Percentiles rank a stretch among this genome's conserved stretches.
Conservation (phyloP, 2,329 filamentous ascomycete genomes). For the Bretziella fagacearum region DNA sequence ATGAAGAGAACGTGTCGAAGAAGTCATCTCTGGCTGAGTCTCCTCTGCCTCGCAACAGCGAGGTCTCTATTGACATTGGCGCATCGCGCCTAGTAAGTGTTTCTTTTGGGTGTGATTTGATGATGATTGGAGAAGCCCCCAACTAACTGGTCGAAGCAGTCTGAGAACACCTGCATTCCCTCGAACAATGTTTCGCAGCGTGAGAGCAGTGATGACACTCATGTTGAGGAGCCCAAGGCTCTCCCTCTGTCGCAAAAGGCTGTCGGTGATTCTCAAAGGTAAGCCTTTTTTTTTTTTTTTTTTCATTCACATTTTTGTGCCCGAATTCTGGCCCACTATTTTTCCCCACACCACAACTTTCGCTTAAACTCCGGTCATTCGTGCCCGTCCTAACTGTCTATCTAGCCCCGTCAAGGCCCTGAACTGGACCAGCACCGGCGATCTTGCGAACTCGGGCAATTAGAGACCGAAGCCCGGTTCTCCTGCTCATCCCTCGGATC, state of each 20-base stretch:
- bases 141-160: not conserved
- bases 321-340: too few species aligned
- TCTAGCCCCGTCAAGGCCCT: slow-evolving; percentile 10
- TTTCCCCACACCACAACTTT: too few species aligned
- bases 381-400: not conserved
- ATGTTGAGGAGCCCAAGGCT: slow-evolving; percentile 9
- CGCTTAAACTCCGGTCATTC: not conserved
- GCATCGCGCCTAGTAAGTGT: slow-evolving; percentile 10
- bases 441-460: slow-evolving; percentile 1
- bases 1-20: slow-evolving; percentile 7
- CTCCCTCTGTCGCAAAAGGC: slow-evolving; percentile 8
- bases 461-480: slow-evolving; percentile 9
- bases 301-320: too few species aligned
- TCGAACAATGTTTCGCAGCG: slow-evolving; percentile 8
- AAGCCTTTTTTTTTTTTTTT: not conserved
- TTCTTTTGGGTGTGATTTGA: not conserved
- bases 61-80: slow-evolving; percentile 10
- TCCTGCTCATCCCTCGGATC: slow-evolving; percentile 7
- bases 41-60: slow-evolving; percentile 2
- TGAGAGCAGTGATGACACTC: slow-evolving; percentile 2
- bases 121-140: too few species aligned
- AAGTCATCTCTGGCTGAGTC: slow-evolving; percentile 9
- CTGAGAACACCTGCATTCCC: slow-evolving; percentile 4
- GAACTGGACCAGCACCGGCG: slow-evolving; percentile 5
- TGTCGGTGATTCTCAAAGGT: slow-evolving; percentile 7